Evolutionary conservation across 345 rosid genomes (phyloP), one percentile per base, ranked within the genome.

Genomic region (Ailanthus altissimus): DNA sequence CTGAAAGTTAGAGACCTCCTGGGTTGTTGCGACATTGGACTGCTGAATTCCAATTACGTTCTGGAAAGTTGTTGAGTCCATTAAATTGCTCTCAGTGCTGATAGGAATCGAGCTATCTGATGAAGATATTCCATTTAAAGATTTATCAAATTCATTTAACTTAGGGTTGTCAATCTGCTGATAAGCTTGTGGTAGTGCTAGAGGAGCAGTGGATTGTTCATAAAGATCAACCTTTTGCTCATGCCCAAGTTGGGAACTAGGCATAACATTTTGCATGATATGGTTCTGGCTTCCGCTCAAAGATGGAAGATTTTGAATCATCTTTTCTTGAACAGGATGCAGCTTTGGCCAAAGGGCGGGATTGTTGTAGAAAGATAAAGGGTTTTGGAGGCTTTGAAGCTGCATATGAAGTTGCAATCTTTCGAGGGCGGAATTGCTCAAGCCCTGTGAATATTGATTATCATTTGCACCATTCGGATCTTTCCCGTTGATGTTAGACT

Each of bases 391-490:
- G 84, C 63, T 83, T 80, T 93, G 99, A 62, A 95, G 97, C 76
- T 96, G 97, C 91, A 95, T 83, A 77, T 93, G 98, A 67, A 93
- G 94, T 20, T 96, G 99, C 26, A 93, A 90, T 83, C 99, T 90
- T 83, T 96, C 99, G 0, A 96, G 77, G 0, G 97, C 94, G 0
- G 99, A 89, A 75, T 84, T 91, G 84, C 93, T 92, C 23, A 93
- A 79, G 40, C 79, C 85, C 38, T 86, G 88, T 59, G 89, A 75
- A 58, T 77, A 80, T 60, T 84, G 74, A 42, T 68, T 53, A 72
- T 84, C 88, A 54, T 84, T 81, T 25, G 43, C 67, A 18, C 51
- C 45, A 40, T 70, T 78, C 14, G 75, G 67, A 66, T 84, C 89
- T 73, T 77, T 54, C 23, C 70, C 75, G 36, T 62, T 83, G 78